Evolutionary conservation across 2,329 filamentous ascomycete genomes (phyloP).

Genomic region (Diaporthe humulicola): DNA sequence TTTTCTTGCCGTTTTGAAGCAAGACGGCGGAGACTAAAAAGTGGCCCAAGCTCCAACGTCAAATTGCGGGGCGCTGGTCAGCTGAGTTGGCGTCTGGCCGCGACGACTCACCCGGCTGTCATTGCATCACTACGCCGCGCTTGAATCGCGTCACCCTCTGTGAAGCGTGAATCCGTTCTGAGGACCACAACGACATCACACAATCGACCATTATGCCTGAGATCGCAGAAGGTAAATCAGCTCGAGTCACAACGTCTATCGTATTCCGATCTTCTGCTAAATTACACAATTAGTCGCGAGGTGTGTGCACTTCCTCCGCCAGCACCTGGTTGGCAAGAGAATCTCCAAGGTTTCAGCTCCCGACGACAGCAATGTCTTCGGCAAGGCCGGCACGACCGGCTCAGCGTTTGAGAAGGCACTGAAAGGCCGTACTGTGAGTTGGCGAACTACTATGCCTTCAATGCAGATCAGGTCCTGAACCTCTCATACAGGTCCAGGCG

Average conservation of each 20-base stretch:
- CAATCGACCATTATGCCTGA: slow-evolving; percentile 65
- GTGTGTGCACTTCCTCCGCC: slow-evolving; percentile 86
- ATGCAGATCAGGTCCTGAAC: neutral
- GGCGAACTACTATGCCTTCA: neutral
- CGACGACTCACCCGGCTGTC: neutral
- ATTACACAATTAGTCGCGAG: slow-evolving; percentile 73
- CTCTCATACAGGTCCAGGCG: slow-evolving; percentile 59
- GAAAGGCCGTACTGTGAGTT: slow-evolving; percentile 74
- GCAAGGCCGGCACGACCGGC: slow-evolving; percentile 87
- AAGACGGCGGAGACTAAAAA: neutral
- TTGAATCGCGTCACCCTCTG: slow-evolving; percentile 28
- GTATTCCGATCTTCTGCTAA: neutral
- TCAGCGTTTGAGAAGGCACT: slow-evolving; percentile 80
- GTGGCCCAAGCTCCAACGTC: slow-evolving; percentile 32
- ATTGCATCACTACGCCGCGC: slow-evolving; percentile 29
- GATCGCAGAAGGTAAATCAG: slow-evolving; percentile 68
- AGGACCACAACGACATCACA: neutral
- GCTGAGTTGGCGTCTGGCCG: slow-evolving; percentile 32
- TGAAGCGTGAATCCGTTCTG: neutral
- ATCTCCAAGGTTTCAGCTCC: slow-evolving; percentile 78
- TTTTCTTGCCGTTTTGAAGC: slow-evolving; percentile 30
- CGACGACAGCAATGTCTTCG: slow-evolving; percentile 89
- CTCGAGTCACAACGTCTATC: slow-evolving; percentile 1
- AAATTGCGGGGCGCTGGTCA: slow-evolving; percentile 11
- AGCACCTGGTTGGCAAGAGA: slow-evolving; percentile 86